Percentiles rank a stretch among this genome's conserved stretches.
phyloP scores from a whole-genome alignment of 441 rosid species.

The Mallotus japonicus region DNA sequence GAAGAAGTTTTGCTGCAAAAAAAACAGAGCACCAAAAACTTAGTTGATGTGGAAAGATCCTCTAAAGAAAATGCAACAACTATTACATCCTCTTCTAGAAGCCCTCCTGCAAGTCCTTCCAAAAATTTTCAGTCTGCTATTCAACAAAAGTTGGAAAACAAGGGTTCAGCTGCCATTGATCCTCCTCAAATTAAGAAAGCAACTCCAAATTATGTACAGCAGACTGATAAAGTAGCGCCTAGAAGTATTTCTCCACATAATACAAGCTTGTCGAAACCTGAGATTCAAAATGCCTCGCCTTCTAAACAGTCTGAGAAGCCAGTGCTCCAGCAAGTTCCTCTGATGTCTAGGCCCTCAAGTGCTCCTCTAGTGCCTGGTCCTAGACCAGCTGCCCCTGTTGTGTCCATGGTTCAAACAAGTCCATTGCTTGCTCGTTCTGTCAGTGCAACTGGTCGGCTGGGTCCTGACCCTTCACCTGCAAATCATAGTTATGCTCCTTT shows the following conservation, averaged over 20 bases:
- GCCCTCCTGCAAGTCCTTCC: slow-evolving; percentile 39
- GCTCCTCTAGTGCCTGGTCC: slow-evolving; percentile 73
- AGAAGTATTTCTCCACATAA: slow-evolving; percentile 37
- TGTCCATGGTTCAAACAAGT: slow-evolving; percentile 59
- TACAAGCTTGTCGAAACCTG: slow-evolving; percentile 38
- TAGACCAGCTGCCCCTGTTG: slow-evolving; percentile 50
- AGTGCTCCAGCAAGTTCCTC: slow-evolving; percentile 40
- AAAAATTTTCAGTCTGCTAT: slow-evolving; percentile 32
- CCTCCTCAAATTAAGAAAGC: slow-evolving; percentile 38
- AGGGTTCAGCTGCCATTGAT: slow-evolving; percentile 36
- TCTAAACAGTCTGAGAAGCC: slow-evolving; percentile 48
- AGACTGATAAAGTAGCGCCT: slow-evolving; percentile 41
- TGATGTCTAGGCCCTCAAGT: slow-evolving; percentile 82
- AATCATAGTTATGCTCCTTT: slow-evolving; percentile 59
- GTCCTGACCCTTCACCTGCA: slow-evolving; percentile 56
- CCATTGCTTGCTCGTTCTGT: slow-evolving; percentile 70
- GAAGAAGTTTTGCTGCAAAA: slow-evolving; percentile 38
- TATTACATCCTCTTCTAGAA: slow-evolving; percentile 46
- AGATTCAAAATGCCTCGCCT: slow-evolving; percentile 41
- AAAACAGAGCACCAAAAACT: slow-evolving; percentile 39
- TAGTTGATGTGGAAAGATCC: slow-evolving; percentile 53
- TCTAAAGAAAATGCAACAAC: slow-evolving; percentile 51
- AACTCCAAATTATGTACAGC: slow-evolving; percentile 39
- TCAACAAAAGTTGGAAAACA: slow-evolving; percentile 50
- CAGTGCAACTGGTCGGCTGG: slow-evolving; percentile 82